Evolutionary conservation across 371 early-diverging fungal species (phyloP).

Genomic region (Blastocladiella emersonii): DNA sequence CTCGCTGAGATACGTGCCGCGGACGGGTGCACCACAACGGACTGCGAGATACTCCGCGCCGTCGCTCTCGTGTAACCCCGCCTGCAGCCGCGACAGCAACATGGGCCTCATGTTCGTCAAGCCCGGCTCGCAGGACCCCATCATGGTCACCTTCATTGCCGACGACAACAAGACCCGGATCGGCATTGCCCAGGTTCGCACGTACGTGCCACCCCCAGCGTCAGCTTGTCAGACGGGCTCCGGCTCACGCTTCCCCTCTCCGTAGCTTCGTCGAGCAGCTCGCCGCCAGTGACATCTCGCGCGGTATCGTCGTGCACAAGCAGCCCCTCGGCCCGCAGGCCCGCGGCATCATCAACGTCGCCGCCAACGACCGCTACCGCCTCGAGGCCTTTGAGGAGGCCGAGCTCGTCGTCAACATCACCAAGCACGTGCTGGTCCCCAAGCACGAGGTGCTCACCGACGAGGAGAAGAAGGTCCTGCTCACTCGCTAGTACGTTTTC

Average conservation of each 20-base stretch:
- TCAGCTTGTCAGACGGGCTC: too few relatives aligned
- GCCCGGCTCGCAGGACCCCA: background rate
- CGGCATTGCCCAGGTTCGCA: background rate
- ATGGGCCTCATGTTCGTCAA: background rate
- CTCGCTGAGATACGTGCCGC: too few relatives aligned
- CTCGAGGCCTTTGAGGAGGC: conserved; percentile 89
- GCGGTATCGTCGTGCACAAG: background rate
- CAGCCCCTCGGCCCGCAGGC: background rate
- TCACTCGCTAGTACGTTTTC: conserved; percentile 72
- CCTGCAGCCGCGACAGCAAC: background rate
- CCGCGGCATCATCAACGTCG: conserved; percentile 12
- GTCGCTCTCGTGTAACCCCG: too few relatives aligned
- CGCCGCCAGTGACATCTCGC: background rate
- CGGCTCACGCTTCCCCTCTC: too few relatives aligned
- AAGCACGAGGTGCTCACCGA: conserved; percentile 78
- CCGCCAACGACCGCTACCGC: conserved; percentile 48
- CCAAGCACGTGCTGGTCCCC: conserved; percentile 93
- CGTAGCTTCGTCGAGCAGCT: background rate
- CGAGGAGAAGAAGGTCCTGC: conserved; percentile 83
- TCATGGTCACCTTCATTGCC: background rate
- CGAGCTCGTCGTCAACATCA: conserved; percentile 96
- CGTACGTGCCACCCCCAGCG: background rate
- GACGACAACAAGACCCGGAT: background rate
- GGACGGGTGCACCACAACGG: too few relatives aligned
- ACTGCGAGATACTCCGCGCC: too few relatives aligned